phyloP scores from a whole-genome alignment of 2,329 filamentous ascomycete genomes.

The Ophiostoma himal-ulmi region DNA sequence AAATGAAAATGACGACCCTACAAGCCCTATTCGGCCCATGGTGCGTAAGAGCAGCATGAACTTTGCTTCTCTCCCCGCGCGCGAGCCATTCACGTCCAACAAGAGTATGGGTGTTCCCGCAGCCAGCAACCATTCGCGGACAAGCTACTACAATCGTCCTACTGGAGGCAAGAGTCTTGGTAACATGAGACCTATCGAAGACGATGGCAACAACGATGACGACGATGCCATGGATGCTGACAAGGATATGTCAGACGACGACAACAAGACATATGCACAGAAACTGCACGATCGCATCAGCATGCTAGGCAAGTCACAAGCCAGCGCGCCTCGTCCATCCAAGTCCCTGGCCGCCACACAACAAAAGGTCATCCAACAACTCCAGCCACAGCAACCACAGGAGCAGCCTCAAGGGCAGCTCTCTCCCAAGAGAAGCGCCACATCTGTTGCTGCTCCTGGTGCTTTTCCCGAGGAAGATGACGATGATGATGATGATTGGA shows the following conservation, averaged over 20 bases:
- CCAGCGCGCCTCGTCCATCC: conserved; percentile 42
- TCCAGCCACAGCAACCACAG: conserved; percentile 15
- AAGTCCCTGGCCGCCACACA: conserved; percentile 38
- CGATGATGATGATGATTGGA: conserved; percentile 58
- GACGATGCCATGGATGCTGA: conserved; percentile 38
- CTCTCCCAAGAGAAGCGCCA: conserved; percentile 17
- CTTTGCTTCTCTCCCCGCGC: conserved; percentile 85
- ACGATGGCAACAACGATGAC: conserved; percentile 37
- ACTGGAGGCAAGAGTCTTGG: conserved; percentile 70
- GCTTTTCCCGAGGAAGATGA: conserved; percentile 51
- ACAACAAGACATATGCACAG: conserved; percentile 91
- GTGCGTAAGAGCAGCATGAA: conserved; percentile 92
- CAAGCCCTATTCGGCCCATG: conserved; percentile 68
- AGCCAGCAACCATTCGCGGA: conserved; percentile 62
- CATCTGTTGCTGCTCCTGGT: conserved; percentile 44
- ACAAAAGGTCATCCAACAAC: conserved; percentile 19
- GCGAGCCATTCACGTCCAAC: conserved; percentile 78
- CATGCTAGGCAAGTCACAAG: conserved; percentile 55
- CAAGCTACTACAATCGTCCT: conserved; percentile 66
- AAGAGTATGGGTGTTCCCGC: conserved; percentile 61
- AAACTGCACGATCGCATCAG: conserved; percentile 89
- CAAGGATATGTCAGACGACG: conserved; percentile 54
- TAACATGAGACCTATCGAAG: conserved; percentile 32
- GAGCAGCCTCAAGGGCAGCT: not conserved
- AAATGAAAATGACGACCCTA: conserved; percentile 36